Conservation (phyloP, 768 basidiomycete genomes). For the Pisolithus marmoratus region DNA sequence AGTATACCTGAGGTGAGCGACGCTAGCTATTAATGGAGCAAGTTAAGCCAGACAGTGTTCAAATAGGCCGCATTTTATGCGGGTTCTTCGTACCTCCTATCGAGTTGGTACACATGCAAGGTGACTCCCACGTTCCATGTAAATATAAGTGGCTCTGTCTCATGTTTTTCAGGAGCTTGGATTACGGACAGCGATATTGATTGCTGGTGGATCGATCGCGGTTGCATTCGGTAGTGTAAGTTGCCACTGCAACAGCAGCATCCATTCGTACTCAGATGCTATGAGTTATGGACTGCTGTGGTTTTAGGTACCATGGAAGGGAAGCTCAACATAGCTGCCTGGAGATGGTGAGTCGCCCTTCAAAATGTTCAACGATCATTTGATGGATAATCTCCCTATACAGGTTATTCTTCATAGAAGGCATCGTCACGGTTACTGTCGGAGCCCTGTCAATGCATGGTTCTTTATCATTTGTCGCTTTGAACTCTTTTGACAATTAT, state of each 20-base stretch:
- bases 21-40: background rate
- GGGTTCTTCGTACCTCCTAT: constrained; percentile 38
- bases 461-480: background rate
- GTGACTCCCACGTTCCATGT: constrained; percentile 2
- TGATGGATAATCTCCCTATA: background rate
- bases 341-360: constrained; percentile 50
- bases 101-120: constrained; percentile 19
- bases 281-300: constrained; percentile 64
- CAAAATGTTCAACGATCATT: background rate
- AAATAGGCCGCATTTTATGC: constrained; percentile 57
- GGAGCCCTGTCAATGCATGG: constrained; percentile 50
- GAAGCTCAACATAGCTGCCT: constrained; percentile 56
- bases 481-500: background rate
- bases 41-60: background rate
- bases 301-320: constrained; percentile 68
- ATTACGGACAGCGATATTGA: constrained; percentile 57
- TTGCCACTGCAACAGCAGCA: background rate
- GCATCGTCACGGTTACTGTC: constrained; percentile 55
- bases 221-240: constrained; percentile 64
- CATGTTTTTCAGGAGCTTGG: constrained; percentile 47
- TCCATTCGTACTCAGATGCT: background rate
- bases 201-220: constrained; percentile 51
- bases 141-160: background rate
- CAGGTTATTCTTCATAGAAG: constrained; percentile 74
- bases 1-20: constrained; percentile 50